These are phyloP conservation scores for Candida endomychidarum DNA, from an alignment of 805 yeast species.

Conservation along the genomic window DNA sequence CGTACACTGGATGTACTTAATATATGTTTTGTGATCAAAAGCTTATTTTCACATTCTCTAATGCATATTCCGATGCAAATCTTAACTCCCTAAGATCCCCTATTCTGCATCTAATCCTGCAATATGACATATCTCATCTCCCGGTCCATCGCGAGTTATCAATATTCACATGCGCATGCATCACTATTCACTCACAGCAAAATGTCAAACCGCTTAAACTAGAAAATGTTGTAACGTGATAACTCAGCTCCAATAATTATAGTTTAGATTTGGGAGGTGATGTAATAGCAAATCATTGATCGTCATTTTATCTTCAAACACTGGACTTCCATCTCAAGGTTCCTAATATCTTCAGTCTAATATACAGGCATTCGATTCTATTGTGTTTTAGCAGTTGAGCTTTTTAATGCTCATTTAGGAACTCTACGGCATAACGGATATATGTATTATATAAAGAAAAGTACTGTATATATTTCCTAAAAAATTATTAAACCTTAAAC, in stretches of 20 bases:
- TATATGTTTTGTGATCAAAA: constrained; percentile 6
- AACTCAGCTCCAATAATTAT: too few relatives aligned
- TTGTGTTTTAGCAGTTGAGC: too few relatives aligned
- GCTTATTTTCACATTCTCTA: not conserved
- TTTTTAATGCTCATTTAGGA: not conserved
- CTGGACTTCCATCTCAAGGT: not conserved
- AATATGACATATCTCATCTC: not conserved
- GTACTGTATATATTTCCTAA: not conserved
- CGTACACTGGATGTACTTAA: constrained; percentile 8
- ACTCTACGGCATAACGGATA: not conserved
- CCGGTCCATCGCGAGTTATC: not conserved
- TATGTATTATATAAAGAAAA: not conserved
- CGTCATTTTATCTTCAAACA: not conserved
- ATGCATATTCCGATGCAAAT: not conserved
- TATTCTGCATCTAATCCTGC: not conserved
- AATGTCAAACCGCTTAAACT: too few relatives aligned
- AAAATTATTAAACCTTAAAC: not conserved
- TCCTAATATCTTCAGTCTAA: not conserved
- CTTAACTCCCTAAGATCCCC: too few relatives aligned
- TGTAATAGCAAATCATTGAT: constrained; percentile 1
- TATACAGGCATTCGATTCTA: not conserved
- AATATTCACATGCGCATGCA: not conserved
- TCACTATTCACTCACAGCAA: too few relatives aligned
- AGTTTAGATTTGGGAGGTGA: too few relatives aligned
- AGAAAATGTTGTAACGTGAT: too few relatives aligned